Evolutionary conservation across 768 basidiomycete species (phyloP), one percentile per base, ranked within the genome.

Genomic region (Albatrellus ellisii): DNA sequence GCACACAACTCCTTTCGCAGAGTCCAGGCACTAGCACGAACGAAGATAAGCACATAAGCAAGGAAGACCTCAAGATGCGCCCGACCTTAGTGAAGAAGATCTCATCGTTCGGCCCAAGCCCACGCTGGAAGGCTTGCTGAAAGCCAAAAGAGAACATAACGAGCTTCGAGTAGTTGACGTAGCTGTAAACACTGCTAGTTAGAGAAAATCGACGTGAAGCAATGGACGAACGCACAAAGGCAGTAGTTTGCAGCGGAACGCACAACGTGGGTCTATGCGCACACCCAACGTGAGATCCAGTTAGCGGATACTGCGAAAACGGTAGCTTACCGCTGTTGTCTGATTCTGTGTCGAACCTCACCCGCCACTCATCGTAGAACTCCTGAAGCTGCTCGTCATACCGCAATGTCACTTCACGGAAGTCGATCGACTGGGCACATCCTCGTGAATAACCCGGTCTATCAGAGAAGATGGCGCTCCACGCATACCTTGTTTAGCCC

Each of bases 91-190:
- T 43, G 21, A 62, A 56, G 42, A 54, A 55, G 33, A 55, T 44
- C 29, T 59, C 56, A 20, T 56, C 54, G 10, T 43, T 41, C 6
- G 44, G 17, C 46, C 54, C 11, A 46, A 44, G 17, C 44, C 44
- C 42, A 41, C 38, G 38, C 50, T 60, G 39, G 41, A 63, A 61
- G 2, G 59, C 54, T 24, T 62, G 56, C 45, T 65, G 61, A 54
- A 68, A 66, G 17, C 64, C 65, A 38, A 65, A 62, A n/a, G 66
- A 64, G 18, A 62, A 57, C 45, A 63, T 60, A 4, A 62, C 61
- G 42, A 67, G 55, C 7, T 64, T 59, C 17, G 60, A 60, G 44
- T 68, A 51, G 36, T 43, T 49, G 9, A 24, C 9, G 26, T 49
- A 48, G 39, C 47, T 50, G 26, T 8, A 6, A 2, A 29, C 3